Evolutionary conservation across 2,329 filamentous ascomycete genomes (phyloP).

Genomic region (Venturia pyrina): DNA sequence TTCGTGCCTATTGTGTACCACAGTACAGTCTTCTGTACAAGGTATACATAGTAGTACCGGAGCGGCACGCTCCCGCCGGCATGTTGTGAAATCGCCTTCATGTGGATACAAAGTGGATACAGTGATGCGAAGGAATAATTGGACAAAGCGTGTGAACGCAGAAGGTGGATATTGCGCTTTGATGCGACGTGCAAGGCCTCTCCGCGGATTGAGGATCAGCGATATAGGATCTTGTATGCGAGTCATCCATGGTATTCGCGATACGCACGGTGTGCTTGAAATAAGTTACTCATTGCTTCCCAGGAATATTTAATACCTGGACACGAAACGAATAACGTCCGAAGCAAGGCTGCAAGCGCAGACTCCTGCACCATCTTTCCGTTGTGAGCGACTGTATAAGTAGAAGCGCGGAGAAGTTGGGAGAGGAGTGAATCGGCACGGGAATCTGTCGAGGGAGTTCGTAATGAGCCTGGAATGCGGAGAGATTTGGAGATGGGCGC

Average conservation of each 20-base stretch:
- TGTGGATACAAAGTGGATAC: background rate
- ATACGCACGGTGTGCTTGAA: background rate
- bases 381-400: background rate
- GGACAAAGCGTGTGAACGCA: background rate
- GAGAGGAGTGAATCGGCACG: background rate
- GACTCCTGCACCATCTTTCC: background rate
- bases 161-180: background rate
- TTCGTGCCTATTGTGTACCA: too few species aligned
- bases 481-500: background rate
- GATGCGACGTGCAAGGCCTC: background rate
- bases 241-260: background rate
- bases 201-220: background rate
- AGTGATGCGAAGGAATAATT: background rate
- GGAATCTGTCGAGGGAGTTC: background rate
- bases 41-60: background rate
- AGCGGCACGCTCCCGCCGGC: background rate
- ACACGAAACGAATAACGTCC: background rate
- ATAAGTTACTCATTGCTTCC: background rate
- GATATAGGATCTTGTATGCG: background rate
- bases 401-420: background rate
- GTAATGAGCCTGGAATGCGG: background rate
- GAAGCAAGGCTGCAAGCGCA: too few species aligned
- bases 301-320: background rate
- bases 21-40: too few species aligned
- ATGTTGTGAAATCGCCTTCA: background rate